Conservation (phyloP, 306 rosid genomes). For the Acacia crassicarpa region DNA sequence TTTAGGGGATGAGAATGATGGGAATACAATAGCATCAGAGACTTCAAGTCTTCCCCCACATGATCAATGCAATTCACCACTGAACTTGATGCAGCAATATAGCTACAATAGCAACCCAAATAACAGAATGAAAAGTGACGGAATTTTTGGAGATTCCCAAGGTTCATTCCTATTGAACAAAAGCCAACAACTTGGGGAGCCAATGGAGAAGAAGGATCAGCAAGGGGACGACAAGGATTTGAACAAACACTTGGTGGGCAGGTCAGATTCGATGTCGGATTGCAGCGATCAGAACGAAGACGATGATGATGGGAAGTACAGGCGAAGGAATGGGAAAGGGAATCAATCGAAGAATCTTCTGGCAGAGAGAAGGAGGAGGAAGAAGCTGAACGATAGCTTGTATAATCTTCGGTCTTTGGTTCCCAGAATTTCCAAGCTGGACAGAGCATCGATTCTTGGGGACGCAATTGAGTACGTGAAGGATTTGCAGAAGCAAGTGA, state of each 20-base stretch:
- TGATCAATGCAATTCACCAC: constrained; percentile 48
- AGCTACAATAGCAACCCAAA: constrained; percentile 44
- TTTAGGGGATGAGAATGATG: constrained; percentile 43
- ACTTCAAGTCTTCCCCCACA: constrained; percentile 47
- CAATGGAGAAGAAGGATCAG: constrained; percentile 49
- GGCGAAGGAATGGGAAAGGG: constrained; percentile 67
- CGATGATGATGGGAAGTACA: constrained; percentile 69
- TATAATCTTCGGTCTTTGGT: constrained; percentile 86
- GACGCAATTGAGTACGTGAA: constrained; percentile 85
- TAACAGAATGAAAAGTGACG: constrained; percentile 41
- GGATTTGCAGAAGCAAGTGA: constrained; percentile 76
- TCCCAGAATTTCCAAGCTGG: constrained; percentile 88
- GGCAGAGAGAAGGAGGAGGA: constrained; percentile 94
- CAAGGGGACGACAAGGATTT: constrained; percentile 56
- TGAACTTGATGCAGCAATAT: constrained; percentile 69
- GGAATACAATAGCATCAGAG: constrained; percentile 45
- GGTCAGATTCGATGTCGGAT: constrained; percentile 74
- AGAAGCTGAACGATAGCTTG: constrained; percentile 86
- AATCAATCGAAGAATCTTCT: constrained; percentile 78
- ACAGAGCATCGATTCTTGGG: constrained; percentile 87
- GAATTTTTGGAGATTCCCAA: constrained; percentile 49
- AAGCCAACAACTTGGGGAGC: constrained; percentile 43
- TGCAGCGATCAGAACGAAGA: constrained; percentile 87
- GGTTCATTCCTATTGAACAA: constrained; percentile 55
- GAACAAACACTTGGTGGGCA: constrained; percentile 48